A percentile compares a stretch with the other conserved stretches of the same genome.
Evolutionary conservation across 306 rosid genomes (phyloP).

Genomic region (Gillenia trifoliata): DNA sequence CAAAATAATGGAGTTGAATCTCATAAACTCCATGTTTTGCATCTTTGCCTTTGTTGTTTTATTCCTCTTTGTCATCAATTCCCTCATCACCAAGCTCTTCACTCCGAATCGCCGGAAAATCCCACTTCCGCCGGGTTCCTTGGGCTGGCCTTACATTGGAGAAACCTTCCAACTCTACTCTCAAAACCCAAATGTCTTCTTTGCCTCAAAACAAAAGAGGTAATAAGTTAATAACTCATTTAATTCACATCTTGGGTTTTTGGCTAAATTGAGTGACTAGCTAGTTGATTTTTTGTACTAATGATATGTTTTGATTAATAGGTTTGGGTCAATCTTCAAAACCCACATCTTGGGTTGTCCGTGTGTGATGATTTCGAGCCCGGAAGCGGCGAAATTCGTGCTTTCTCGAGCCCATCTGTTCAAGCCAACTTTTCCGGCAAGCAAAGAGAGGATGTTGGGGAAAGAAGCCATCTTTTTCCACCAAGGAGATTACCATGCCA

Average conservation of each 20-base stretch:
- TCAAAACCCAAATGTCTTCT: slow-evolving; percentile 90
- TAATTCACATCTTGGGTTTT: not conserved
- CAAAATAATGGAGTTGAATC: not conserved
- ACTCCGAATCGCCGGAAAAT: slow-evolving; percentile 18
- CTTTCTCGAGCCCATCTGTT: slow-evolving; percentile 68
- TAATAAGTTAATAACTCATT: slow-evolving; percentile 37
- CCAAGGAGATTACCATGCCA: slow-evolving; percentile 90
- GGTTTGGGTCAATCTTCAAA: slow-evolving; percentile 94
- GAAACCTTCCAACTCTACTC: slow-evolving; percentile 94
- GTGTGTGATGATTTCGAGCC: slow-evolving; percentile 88
- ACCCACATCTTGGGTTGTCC: slow-evolving; percentile 97
- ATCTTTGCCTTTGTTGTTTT: slow-evolving; percentile 19
- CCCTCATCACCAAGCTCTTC: slow-evolving; percentile 31
- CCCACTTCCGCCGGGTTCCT: slow-evolving; percentile 81
- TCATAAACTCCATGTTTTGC: slow-evolving; percentile 7
- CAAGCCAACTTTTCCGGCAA: slow-evolving; percentile 92
- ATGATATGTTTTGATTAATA: slow-evolving; percentile 2
- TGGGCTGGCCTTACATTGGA: slow-evolving; percentile 87
- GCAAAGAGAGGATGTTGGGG: slow-evolving; percentile 96
- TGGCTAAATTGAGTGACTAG: not conserved
- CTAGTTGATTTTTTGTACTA: not conserved
- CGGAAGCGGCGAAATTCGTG: slow-evolving; percentile 87
- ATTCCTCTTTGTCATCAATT: slow-evolving; percentile 25
- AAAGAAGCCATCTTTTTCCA: slow-evolving; percentile 88
- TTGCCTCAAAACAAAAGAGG: slow-evolving; percentile 65